These are phyloP conservation scores for Fusarium haematococcum DNA, from an alignment of 2,329 filamentous ascomycete species.

Conservation along the genomic window DNA sequence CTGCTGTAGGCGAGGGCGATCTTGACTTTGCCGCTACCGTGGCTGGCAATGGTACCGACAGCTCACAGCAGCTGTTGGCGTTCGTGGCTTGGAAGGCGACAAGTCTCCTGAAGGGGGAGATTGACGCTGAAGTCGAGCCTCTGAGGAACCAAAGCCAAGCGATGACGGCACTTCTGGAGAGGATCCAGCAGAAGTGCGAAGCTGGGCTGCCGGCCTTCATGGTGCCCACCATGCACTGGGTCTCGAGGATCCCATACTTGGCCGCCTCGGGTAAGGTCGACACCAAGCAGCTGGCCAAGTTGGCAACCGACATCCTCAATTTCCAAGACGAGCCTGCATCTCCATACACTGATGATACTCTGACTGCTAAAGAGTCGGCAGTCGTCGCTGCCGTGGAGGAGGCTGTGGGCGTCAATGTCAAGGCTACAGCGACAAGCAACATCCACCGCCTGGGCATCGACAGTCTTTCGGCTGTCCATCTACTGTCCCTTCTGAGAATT, in stretches of 20 bases:
- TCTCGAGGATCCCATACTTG: slow-evolving; percentile 21
- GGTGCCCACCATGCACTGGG: slow-evolving; percentile 15
- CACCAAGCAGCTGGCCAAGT: slow-evolving; percentile 5
- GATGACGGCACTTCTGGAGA: background rate
- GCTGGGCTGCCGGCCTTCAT: slow-evolving; percentile 17
- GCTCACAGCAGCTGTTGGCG: background rate
- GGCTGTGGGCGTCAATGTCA: slow-evolving; percentile 1
- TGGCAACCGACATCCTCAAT: slow-evolving; percentile 6
- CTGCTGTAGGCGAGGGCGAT: background rate
- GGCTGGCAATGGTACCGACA: background rate
- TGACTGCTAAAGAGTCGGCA: background rate
- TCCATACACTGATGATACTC: rapidly evolving
- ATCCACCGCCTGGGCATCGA: slow-evolving; percentile 21
- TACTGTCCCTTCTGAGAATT: background rate
- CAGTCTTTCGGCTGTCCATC: slow-evolving; percentile 19
- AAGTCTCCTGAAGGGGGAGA: background rate
- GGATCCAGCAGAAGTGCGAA: slow-evolving; percentile 10
- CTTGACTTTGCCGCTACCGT: slow-evolving; percentile 25
- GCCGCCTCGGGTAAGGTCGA: slow-evolving; percentile 24
- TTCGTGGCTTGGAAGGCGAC: background rate
- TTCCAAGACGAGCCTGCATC: background rate
- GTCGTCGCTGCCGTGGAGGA: slow-evolving; percentile 7
- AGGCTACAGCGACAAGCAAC: background rate
- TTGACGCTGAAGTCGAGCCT: background rate
- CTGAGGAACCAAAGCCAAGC: background rate